phyloP scores from a whole-genome alignment of 2,329 filamentous ascomycete genomes.

The Aspergillus ochraceus region DNA sequence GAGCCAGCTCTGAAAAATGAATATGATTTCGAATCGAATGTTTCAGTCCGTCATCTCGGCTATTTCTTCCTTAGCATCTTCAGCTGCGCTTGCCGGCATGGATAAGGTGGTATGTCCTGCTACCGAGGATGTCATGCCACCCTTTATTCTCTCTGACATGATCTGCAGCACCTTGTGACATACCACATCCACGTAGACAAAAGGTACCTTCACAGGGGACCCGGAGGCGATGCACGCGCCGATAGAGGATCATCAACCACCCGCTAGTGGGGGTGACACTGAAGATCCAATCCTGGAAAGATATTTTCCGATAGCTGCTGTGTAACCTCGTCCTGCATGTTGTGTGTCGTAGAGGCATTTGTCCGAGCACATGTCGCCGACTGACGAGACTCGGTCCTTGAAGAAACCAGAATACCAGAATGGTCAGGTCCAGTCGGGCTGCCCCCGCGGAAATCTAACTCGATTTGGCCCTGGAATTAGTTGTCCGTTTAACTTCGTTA shows the following conservation, averaged over 20 bases:
- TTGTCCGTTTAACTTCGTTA: background rate
- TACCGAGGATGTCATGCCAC: background rate
- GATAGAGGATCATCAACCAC: background rate
- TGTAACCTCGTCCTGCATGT: background rate
- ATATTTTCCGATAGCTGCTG: background rate
- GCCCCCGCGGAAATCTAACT: background rate
- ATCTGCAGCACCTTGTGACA: background rate
- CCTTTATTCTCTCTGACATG: background rate
- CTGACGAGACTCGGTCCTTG: background rate
- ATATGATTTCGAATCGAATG: background rate
- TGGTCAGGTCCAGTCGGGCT: background rate
- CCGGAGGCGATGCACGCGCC: background rate
- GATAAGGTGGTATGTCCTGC: background rate
- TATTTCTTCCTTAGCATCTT: background rate
- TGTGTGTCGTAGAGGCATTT: constrained; percentile 1
- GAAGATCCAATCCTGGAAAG: background rate
- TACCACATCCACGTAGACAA: background rate
- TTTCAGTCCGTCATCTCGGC: background rate
- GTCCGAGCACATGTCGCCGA: background rate
- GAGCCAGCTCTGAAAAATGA: too few relatives aligned
- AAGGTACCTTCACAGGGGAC: background rate
- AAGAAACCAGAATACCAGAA: too few relatives aligned
- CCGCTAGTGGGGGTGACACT: background rate
- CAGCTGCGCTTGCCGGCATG: too few relatives aligned
- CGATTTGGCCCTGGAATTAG: background rate